Base-by-base conservation (phyloP, 768 basidiomycete species). In the Hygrocybe coccinea region DNA sequence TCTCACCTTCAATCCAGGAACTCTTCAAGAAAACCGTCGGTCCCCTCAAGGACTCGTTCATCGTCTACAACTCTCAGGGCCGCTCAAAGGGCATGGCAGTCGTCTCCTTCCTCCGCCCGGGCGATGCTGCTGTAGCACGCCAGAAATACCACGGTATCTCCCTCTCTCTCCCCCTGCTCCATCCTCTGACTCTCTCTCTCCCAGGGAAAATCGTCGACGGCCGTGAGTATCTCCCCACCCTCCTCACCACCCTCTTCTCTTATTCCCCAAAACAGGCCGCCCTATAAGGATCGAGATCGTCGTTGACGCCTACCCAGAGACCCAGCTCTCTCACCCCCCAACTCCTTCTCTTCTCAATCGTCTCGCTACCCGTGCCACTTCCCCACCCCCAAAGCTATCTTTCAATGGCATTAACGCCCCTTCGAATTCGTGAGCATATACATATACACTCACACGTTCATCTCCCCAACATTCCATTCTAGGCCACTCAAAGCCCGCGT, bases 61-160 rank as follows among this genome's bases (percentile, higher is more conserved):
- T 90, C 62, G 78, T 89, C 15, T 86, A 87, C 72, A 91, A 90
- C 67, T 82, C 80, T 2, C 83, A 88, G 62, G 88, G 83, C 0
- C 77, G 75, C 52, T 86, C 87, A 44, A 89, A 87, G 63, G 89
- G 89, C 17, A 89, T 90, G 87, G 88, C 89, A 2, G 68, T 91
- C 12, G 85, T 90, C 2, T 63, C 74, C 0, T 91, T 91, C 62
- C 78, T 83, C 60, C 78, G 84, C 33, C 58, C 78, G 7, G 82
- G 76, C 1, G 86, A 89, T 68, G 89, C 89, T 7, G 71, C 66
- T 1, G 59, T 80, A 38, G 89, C 89, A 8, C 79, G 80, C 37
- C 65, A 73, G 22, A 89, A 87, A 69, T 91, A 87, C 62, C 75
- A 90, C 60, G 86, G 86, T 45, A 87, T 34, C 6, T 12, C 17